Conservation (phyloP, 768 basidiomycete species). For the Cystofilobasidium bisporidii region DNA sequence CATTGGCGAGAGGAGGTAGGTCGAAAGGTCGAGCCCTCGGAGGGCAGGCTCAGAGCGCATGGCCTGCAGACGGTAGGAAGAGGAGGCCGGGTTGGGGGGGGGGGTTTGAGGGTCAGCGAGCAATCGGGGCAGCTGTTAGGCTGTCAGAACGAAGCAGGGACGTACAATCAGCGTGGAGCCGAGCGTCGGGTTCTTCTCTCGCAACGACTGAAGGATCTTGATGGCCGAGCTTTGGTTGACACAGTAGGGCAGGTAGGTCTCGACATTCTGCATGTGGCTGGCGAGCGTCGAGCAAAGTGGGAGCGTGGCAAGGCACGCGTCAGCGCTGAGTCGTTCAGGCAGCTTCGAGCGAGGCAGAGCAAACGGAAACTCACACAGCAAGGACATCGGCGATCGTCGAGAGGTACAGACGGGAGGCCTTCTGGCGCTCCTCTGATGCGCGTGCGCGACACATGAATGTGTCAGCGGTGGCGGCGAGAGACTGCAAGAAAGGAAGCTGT, state of each 20-base stretch:
- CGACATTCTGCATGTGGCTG: constrained; percentile 26
- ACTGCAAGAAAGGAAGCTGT: not conserved
- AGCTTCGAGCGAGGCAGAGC: not conserved
- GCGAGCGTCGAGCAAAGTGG: too few relatives aligned
- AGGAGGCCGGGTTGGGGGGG: not conserved
- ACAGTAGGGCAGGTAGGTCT: constrained; percentile 61
- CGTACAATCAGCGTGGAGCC: constrained; percentile 36
- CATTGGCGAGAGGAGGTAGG: constrained; percentile 88
- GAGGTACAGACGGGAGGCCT: constrained; percentile 80
- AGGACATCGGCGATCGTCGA: constrained; percentile 81
- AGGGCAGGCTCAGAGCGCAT: constrained; percentile 67
- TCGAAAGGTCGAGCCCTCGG: constrained; percentile 76
- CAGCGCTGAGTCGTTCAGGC: not conserved
- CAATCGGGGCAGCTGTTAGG: too few relatives aligned
- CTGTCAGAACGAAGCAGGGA: not conserved
- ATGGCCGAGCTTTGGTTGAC: constrained; percentile 74
- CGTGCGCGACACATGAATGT: not conserved
- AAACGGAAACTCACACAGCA: constrained; percentile 1
- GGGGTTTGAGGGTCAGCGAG: not conserved
- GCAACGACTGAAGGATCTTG: constrained; percentile 61
- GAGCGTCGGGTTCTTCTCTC: constrained; percentile 59
- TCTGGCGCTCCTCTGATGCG: constrained; percentile 67
- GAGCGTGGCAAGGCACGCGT: not conserved
- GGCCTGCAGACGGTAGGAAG: constrained; percentile 43
- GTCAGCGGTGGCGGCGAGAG: too few relatives aligned